phyloP scores from a whole-genome alignment of 371 early-diverging fungal species.

The Vairimorpha ceranae region DNA sequence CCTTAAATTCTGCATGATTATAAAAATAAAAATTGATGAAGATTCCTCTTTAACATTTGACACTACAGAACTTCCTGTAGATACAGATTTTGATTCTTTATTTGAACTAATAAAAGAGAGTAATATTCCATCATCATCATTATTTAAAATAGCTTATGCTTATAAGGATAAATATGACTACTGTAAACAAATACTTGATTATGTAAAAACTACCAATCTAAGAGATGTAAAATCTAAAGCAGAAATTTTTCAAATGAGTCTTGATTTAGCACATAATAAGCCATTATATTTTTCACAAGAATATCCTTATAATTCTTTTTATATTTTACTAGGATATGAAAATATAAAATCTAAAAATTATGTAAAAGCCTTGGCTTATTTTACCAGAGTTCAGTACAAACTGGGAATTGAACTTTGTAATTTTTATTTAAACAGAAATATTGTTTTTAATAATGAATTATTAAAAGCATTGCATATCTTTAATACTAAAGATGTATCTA shows the following conservation, averaged over 20 bases:
- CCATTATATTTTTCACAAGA: background rate
- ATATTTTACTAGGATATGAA: conserved; percentile 39
- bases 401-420: conserved; percentile 44
- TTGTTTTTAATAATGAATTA: background rate
- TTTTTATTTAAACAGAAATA: conserved; percentile 2
- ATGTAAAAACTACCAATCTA: background rate
- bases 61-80: conserved; percentile 18
- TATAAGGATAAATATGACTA: conserved; percentile 3
- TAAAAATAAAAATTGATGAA: background rate
- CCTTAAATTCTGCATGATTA: background rate
- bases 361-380: conserved; percentile 30
- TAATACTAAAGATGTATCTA: conserved; percentile 8
- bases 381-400: conserved; percentile 29
- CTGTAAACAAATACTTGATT: conserved; percentile 3
- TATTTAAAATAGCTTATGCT: conserved; percentile 11
- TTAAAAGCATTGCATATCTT: background rate
- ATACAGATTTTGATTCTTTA: conserved; percentile 6
- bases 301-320: conserved; percentile 11
- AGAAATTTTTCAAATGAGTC: background rate
- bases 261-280: background rate
- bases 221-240: background rate
- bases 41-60: conserved; percentile 17
- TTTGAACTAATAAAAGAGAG: background rate
- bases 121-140: background rate
- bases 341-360: conserved; percentile 19